phyloP scores from a whole-genome alignment of 2,329 filamentous ascomycete genomes.

The Didymella pomorum region DNA sequence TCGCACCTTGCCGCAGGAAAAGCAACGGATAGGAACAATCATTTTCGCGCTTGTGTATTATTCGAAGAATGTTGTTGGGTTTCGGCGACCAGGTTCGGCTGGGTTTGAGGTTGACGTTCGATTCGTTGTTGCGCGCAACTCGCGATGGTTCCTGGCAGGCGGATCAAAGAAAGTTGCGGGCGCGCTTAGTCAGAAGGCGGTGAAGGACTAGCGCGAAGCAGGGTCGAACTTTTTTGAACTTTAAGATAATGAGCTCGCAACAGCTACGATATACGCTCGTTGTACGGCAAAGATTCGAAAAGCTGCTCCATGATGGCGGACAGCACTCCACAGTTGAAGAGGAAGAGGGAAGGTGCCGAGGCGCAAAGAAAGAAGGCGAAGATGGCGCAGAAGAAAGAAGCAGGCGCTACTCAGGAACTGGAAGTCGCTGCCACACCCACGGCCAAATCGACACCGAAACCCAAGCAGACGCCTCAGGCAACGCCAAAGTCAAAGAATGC shows the following conservation, averaged over 20 bases:
- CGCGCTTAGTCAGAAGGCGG: constrained; percentile 38
- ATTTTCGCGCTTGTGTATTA: constrained; percentile 64
- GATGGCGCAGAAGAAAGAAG: constrained; percentile 38
- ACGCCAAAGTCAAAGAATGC: constrained; percentile 27
- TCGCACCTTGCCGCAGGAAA: constrained; percentile 96
- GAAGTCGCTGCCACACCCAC: constrained; percentile 19
- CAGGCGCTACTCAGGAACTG: constrained; percentile 26
- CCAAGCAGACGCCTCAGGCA: constrained; percentile 23
- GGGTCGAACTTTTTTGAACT: constrained; percentile 10
- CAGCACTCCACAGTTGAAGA: constrained; percentile 39
- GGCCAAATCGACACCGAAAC: constrained; percentile 25
- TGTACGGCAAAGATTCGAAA: not conserved
- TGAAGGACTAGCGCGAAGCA: constrained; percentile 41
- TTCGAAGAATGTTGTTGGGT: not conserved
- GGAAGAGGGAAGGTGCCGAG: constrained; percentile 40
- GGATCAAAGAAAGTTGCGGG: constrained; percentile 48
- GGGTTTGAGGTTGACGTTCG: constrained; percentile 10
- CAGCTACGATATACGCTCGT: constrained; percentile 10
- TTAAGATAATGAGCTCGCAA: constrained; percentile 10
- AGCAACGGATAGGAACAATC: constrained; percentile 99
- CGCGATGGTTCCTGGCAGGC: constrained; percentile 18
- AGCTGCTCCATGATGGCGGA: constrained; percentile 35
- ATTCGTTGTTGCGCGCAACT: constrained; percentile 23
- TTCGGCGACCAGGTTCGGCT: constrained; percentile 21
- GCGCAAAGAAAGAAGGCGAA: constrained; percentile 41